Conservation (phyloP, 163 green algal genomes). For the Chlorella variabilis region DNA sequence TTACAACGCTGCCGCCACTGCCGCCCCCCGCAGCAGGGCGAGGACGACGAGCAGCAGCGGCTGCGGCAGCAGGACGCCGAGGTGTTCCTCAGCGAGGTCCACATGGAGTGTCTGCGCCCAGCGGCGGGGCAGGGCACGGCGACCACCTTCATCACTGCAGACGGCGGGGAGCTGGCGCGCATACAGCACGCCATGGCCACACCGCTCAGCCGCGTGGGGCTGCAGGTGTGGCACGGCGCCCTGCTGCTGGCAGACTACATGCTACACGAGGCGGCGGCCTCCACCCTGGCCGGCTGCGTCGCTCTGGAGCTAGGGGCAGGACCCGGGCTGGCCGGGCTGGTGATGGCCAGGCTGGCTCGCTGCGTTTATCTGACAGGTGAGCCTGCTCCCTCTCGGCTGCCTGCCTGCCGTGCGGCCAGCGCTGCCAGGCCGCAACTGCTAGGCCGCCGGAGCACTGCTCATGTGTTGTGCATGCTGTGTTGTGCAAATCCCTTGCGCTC, state of each 20-base stretch:
- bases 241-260: constrained; percentile 38
- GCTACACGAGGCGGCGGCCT: not conserved
- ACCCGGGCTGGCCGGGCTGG: constrained; percentile 23
- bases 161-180: not conserved
- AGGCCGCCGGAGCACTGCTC: not conserved
- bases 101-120: constrained; percentile 20
- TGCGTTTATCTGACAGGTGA: constrained; percentile 30
- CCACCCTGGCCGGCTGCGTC: not conserved
- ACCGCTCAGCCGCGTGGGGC: constrained; percentile 5
- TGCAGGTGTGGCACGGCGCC: constrained; percentile 37
- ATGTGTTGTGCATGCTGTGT: not conserved
- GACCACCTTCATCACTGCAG: not conserved
- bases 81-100: constrained; percentile 41
- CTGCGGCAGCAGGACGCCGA: not conserved
- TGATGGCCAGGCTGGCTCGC: not conserved
- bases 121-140: not conserved
- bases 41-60: too few relatives aligned
- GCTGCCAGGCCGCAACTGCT: too few relatives aligned
- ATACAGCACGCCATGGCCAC: constrained; percentile 32
- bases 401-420: too few relatives aligned
- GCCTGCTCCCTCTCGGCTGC: not conserved
- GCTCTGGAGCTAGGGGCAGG: constrained; percentile 37
- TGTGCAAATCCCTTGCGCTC: too few relatives aligned
- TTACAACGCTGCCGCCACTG: too few relatives aligned
- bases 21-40: too few relatives aligned